Evolutionary conservation across 2,329 filamentous ascomycete genomes (phyloP).

Genomic region (Pezicula rhizophila): DNA sequence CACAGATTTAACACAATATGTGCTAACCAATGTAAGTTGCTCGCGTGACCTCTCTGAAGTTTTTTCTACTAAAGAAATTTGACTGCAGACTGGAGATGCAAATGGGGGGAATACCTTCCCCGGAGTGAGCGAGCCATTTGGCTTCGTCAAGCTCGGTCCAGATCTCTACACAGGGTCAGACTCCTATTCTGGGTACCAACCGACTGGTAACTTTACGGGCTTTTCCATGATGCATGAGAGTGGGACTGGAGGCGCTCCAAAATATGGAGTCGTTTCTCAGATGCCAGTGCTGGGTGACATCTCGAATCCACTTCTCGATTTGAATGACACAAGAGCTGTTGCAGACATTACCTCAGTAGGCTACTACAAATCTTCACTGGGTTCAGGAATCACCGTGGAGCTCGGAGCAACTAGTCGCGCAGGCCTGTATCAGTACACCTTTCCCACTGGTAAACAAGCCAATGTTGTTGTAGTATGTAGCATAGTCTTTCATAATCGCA

Average conservation of each 20-base stretch:
- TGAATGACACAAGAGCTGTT: constrained; percentile 47
- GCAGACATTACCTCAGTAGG: constrained; percentile 50
- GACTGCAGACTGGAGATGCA: constrained; percentile 28
- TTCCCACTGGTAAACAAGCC: constrained; percentile 34
- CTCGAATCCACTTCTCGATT: constrained; percentile 47
- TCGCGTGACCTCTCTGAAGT: neutral
- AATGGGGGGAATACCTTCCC: constrained; percentile 40
- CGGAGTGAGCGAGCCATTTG: constrained; percentile 37
- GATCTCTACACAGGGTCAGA: constrained; percentile 40
- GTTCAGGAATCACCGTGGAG: constrained; percentile 50
- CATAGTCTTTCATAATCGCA: constrained; percentile 13
- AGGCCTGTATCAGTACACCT: constrained; percentile 56
- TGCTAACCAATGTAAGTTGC: neutral
- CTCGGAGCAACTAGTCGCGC: constrained; percentile 50
- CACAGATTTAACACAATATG: neutral
- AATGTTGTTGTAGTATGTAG: constrained; percentile 43
- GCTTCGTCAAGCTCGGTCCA: constrained; percentile 37
- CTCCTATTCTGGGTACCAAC: constrained; percentile 47
- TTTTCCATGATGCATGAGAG: constrained; percentile 62
- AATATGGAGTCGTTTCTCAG: constrained; percentile 61
- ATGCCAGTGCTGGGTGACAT: constrained; percentile 47
- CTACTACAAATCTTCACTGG: constrained; percentile 52
- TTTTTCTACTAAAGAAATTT: neutral
- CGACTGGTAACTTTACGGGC: constrained; percentile 47
- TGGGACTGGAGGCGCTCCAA: constrained; percentile 63